Conservation (phyloP, 768 basidiomycete genomes). For the Udeniomyces megalosporus region DNA sequence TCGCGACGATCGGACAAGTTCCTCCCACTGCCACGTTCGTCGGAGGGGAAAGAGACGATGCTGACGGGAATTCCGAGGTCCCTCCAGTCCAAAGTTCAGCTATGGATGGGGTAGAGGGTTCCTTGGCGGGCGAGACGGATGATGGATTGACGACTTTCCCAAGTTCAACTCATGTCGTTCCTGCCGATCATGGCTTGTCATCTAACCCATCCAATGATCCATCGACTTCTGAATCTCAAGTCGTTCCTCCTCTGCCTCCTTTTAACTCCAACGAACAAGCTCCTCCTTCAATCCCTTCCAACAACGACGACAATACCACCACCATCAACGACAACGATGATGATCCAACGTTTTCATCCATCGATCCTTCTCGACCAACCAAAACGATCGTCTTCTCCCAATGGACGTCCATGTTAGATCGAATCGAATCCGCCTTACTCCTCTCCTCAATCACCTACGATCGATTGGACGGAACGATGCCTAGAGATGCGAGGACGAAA, state of each 20-base stretch:
- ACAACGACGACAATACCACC: background rate
- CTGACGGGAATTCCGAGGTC: too few relatives aligned
- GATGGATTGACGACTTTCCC: background rate
- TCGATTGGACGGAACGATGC: conserved; percentile 94
- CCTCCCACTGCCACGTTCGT: too few relatives aligned
- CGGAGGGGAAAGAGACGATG: conserved; percentile 18
- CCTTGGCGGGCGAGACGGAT: background rate
- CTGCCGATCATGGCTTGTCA: background rate
- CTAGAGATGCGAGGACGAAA: conserved; percentile 73
- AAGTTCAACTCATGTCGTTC: background rate
- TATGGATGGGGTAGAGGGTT: too few relatives aligned
- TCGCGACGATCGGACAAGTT: conserved; percentile 29
- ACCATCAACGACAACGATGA: too few relatives aligned
- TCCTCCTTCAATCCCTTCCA: background rate
- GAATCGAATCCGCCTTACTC: conserved; percentile 78
- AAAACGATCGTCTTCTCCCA: conserved; percentile 17
- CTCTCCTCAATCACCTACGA: conserved; percentile 69
- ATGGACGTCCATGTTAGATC: conserved; percentile 17
- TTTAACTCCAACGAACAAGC: background rate
- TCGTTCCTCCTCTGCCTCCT: too few relatives aligned
- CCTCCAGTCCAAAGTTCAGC: too few relatives aligned
- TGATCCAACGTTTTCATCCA: too few relatives aligned
- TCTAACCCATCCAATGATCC: too few relatives aligned
- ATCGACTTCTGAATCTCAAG: background rate
- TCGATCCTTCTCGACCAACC: background rate